Evolutionary conservation across 371 early-diverging fungal genomes (phyloP).

Genomic region (Mucor velutinosus): DNA sequence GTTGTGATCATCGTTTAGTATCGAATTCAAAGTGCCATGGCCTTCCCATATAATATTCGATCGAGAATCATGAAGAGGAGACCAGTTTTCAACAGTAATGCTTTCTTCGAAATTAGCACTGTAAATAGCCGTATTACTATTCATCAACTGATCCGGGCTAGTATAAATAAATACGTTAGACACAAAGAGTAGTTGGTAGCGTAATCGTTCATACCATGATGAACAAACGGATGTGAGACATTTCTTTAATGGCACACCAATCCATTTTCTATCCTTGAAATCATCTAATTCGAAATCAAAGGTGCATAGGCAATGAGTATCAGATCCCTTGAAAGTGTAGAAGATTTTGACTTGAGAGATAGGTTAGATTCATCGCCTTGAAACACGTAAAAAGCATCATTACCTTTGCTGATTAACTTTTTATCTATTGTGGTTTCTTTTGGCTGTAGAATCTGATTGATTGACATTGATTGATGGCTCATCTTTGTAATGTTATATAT

Average conservation of each 20-base stretch:
- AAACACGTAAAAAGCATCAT: slow-evolving; percentile 12
- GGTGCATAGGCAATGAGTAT: slow-evolving; percentile 38
- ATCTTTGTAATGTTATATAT: slow-evolving; percentile 12
- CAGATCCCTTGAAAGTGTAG: slow-evolving; percentile 41
- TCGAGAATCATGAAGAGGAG: slow-evolving; percentile 24
- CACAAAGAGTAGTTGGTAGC: not conserved
- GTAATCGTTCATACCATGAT: slow-evolving; percentile 30
- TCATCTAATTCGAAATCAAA: slow-evolving; percentile 28
- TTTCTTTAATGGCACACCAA: slow-evolving; percentile 30
- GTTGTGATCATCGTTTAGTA: slow-evolving; percentile 23
- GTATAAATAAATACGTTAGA: not conserved
- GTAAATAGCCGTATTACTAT: slow-evolving; percentile 36
- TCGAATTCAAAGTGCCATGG: slow-evolving; percentile 30
- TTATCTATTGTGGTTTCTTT: not conserved
- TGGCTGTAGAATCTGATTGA: slow-evolving; percentile 27
- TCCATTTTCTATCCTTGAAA: slow-evolving; percentile 25
- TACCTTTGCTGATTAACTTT: slow-evolving; percentile 16
- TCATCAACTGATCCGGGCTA: slow-evolving; percentile 43
- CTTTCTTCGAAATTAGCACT: slow-evolving; percentile 44
- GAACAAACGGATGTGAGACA: slow-evolving; percentile 37
- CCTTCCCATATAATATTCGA: slow-evolving; percentile 43
- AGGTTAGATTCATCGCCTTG: not conserved
- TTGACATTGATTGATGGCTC: slow-evolving; percentile 37
- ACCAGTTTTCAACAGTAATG: slow-evolving; percentile 29
- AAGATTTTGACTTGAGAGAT: slow-evolving; percentile 35